A percentile compares a stretch with the other conserved stretches of the same genome.
Conservation (phyloP, 345 rosid genomes). For the Euclidium syriacum region DNA sequence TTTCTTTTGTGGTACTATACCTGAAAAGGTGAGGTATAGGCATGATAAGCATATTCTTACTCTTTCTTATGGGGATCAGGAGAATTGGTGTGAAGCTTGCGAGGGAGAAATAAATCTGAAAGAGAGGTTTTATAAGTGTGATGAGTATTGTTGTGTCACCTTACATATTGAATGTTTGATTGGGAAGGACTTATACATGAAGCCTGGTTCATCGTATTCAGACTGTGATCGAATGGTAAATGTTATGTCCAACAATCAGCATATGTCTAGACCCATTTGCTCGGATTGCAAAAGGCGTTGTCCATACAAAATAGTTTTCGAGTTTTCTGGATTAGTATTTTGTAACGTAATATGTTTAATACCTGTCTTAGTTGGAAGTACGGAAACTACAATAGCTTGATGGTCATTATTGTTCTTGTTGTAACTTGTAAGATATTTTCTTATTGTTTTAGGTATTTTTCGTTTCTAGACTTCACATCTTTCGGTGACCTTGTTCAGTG, state of each 20-base stretch:
- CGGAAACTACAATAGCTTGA: no score
- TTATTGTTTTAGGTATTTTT: conserved; percentile 8
- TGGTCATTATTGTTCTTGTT: no score
- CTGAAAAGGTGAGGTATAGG: neutral
- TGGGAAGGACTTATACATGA: neutral
- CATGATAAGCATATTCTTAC: neutral
- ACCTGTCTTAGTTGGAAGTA: no score
- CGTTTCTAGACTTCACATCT: conserved; percentile 14
- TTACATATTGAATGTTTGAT: neutral
- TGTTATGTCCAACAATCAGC: neutral
- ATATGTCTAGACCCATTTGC: no score
- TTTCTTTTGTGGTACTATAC: neutral
- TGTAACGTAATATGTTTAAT: no score
- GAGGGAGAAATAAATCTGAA: neutral
- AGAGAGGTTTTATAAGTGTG: neutral
- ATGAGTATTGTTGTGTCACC: neutral
- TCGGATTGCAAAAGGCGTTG: no score
- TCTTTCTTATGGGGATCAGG: neutral
- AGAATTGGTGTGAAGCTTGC: neutral
- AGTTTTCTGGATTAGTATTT: no score
- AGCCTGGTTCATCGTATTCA: neutral
- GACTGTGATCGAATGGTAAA: neutral
- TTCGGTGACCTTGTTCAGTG: neutral
- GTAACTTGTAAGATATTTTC: no score
- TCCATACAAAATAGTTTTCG: no score